Base-by-base conservation (phyloP, 306 rosid genomes). In the Acacia melanoxylon region DNA sequence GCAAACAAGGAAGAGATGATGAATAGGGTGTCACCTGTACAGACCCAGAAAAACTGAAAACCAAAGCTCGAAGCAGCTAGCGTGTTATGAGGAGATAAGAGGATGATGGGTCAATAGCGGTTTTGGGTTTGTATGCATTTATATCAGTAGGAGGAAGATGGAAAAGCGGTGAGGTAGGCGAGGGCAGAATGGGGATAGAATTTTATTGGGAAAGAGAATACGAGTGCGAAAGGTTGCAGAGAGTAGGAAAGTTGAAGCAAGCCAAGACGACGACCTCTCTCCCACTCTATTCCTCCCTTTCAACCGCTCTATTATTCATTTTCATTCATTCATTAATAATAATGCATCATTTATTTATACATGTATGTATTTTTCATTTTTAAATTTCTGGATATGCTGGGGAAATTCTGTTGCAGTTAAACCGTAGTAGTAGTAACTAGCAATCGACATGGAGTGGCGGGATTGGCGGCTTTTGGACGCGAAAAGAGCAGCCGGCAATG, bases 211-310 rank as follows among this genome's bases (percentile, higher is more conserved):
- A 74, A 68, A 80, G 68, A 74, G 63, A 83, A 71, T 83, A 77
- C 80, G 51, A 77, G 85, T 80, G 80, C 66, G 61, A 83, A 83
- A 78, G 81, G 88, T 87, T 88, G 90, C 82, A 87, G 84, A 75
- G 82, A 87, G 92, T 85, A 89, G 95, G 97, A 88, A 91, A 74
- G 90, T 89, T 85, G 93, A 92, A 94, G 98, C 95, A 91, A 71
- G 72, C 77, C 80, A 89, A 83, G 95, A 94, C 85, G 90, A 86
- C 81, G 98, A 94, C 97, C 87, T 86, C 86, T 79, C 98, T 85
- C 98, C 98, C 92, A 94, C 94, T 84, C 41, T 58, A 67, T 62
- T 68, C 54, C 59, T 7, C 14, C 16, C 52, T 48, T 69, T 44
- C 75, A 74, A 69, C 84, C 49, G 76, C 79, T 80, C 78, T 72